These are phyloP conservation scores for Tuber brumale DNA, from an alignment of 495 filamentous ascomycete species.

Conservation along the genomic window DNA sequence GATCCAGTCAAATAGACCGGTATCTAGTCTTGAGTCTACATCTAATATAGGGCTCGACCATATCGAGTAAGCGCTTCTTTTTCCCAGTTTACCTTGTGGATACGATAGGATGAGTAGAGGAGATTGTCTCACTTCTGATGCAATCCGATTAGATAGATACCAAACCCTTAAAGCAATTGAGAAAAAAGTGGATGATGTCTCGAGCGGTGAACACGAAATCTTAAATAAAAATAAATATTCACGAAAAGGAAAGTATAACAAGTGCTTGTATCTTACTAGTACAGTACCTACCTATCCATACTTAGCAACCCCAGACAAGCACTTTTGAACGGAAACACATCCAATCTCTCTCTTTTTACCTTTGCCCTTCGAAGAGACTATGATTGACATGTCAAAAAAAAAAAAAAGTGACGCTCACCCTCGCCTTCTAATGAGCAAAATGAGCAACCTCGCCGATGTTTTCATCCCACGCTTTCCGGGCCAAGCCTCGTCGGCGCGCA, in stretches of 20 bases:
- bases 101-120: background rate
- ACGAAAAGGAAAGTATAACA: background rate
- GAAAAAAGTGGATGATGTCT: background rate
- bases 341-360: background rate
- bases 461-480: background rate
- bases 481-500: background rate
- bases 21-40: background rate
- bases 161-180: background rate
- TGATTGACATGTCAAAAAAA: background rate
- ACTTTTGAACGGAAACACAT: background rate
- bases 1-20: background rate
- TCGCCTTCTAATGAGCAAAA: slow-evolving; percentile 9
- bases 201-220: background rate
- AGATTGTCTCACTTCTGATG: background rate
- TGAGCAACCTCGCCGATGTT: background rate
- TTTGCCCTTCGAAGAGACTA: background rate
- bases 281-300: background rate
- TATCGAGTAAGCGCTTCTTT: background rate
- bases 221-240: background rate
- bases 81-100: background rate
- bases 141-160: background rate
- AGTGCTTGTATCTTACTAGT: background rate
- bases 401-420: slow-evolving; percentile 1
- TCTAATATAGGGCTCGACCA: background rate
- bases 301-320: background rate